Conservation (phyloP, 208 protist genomes). For the Leishmania amazonensis region DNA sequence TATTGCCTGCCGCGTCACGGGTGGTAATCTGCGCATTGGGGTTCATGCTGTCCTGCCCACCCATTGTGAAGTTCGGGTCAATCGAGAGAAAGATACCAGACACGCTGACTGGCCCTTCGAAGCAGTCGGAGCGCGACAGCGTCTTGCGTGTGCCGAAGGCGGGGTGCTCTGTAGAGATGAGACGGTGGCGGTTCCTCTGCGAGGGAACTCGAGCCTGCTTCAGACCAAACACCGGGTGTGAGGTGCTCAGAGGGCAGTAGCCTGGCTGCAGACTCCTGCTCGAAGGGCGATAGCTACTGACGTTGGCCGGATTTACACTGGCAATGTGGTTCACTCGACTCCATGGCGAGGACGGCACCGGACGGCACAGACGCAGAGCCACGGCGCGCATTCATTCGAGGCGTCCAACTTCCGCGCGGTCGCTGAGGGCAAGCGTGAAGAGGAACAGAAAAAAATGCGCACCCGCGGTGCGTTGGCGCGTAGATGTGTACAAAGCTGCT, state of each 20-base stretch:
- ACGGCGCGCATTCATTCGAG: constrained; percentile 1
- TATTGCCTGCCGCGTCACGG: constrained; percentile 67
- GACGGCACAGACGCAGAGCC: not conserved
- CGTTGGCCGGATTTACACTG: constrained; percentile 37
- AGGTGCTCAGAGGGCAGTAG: constrained; percentile 54
- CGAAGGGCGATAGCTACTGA: constrained; percentile 21
- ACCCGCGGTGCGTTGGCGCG: not conserved
- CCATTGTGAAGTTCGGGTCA: constrained; percentile 70
- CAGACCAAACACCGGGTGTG: constrained; percentile 75
- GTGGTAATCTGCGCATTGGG: constrained; percentile 86
- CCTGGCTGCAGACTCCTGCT: constrained; percentile 33
- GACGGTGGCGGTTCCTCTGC: constrained; percentile 13
- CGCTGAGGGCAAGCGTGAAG: not conserved
- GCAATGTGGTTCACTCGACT: constrained; percentile 22
- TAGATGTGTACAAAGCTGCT: not conserved
- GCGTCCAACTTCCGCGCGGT: not conserved
- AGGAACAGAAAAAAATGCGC: not conserved
- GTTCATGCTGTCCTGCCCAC: constrained; percentile 67
- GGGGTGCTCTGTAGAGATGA: constrained; percentile 76
- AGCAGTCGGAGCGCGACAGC: constrained; percentile 53
- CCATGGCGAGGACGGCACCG: not conserved
- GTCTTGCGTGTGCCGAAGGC: constrained; percentile 62
- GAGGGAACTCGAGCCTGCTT: constrained; percentile 51
- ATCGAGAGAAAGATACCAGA: constrained; percentile 84
- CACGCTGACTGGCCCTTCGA: constrained; percentile 70